These are phyloP conservation scores for Aspergillus funiculosus DNA, from an alignment of 495 filamentous ascomycete species.

Conservation along the genomic window DNA sequence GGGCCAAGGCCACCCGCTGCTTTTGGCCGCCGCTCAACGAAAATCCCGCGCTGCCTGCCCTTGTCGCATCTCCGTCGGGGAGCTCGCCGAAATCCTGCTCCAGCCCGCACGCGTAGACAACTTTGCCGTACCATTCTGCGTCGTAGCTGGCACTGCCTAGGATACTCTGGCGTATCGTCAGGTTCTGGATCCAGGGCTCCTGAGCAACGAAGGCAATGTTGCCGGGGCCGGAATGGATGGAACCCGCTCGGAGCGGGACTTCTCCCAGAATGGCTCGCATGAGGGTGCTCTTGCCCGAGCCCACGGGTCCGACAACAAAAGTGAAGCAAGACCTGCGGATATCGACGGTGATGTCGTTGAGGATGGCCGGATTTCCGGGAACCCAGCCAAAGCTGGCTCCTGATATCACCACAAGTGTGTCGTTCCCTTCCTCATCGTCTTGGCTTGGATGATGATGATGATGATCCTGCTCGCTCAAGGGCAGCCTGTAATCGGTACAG, in stretches of 20 bases:
- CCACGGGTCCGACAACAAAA: slow-evolving; percentile 21
- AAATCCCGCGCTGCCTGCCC: slow-evolving; percentile 76
- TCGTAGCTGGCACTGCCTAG: slow-evolving; percentile 19
- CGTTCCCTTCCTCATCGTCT: neutral
- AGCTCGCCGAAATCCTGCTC: slow-evolving; percentile 21
- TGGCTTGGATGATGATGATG: neutral
- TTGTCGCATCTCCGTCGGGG: slow-evolving; percentile 60
- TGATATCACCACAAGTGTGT: neutral
- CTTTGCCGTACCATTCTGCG: slow-evolving; percentile 28
- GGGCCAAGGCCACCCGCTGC: slow-evolving; percentile 45
- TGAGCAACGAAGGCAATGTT: slow-evolving; percentile 34
- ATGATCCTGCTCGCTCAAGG: neutral
- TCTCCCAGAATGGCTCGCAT: slow-evolving; percentile 24
- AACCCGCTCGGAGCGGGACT: slow-evolving; percentile 2
- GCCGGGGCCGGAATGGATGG: neutral
- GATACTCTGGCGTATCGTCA: slow-evolving; percentile 34
- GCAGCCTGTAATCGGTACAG: neutral
- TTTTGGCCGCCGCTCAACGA: slow-evolving; percentile 82
- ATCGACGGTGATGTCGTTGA: neutral
- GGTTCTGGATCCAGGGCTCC: slow-evolving; percentile 34
- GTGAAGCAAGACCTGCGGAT: slow-evolving; percentile 8
- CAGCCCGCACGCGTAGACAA: slow-evolving; percentile 28
- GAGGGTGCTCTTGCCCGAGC: slow-evolving; percentile 30
- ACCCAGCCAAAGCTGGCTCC: neutral
- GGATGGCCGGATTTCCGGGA: neutral